A percentile compares a stretch with the other conserved stretches of the same genome.
phyloP scores from a whole-genome alignment of 2,329 filamentous ascomycete species.

The Paecilomyces fulvus region DNA sequence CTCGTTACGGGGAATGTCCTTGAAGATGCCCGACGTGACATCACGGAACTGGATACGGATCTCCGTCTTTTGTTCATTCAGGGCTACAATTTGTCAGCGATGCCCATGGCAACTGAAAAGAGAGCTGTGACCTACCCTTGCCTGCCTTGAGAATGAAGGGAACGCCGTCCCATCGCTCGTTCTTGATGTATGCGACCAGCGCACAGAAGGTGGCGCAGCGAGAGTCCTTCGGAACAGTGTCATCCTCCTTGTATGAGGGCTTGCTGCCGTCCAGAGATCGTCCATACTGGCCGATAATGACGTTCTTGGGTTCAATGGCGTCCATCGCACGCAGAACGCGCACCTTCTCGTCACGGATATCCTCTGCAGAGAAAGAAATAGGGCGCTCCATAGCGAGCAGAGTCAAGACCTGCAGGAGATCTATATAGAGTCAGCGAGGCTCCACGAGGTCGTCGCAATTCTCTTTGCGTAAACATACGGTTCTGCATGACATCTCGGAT shows the following conservation, averaged over 20 bases:
- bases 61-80: slow-evolving; percentile 99
- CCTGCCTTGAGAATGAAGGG: slow-evolving; percentile 99
- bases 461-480: slow-evolving; percentile 43
- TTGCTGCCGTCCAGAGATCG: slow-evolving; percentile 93
- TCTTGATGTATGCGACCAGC: slow-evolving; percentile 97
- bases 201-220: slow-evolving; percentile 97
- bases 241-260: slow-evolving; percentile 96
- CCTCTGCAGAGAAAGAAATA: slow-evolving; percentile 95
- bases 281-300: slow-evolving; percentile 98
- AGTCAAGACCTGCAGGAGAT: slow-evolving; percentile 91
- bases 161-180: slow-evolving; percentile 98
- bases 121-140: slow-evolving; percentile 48
- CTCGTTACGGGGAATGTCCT: slow-evolving; percentile 98
- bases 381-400: slow-evolving; percentile 96
- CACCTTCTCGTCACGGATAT: slow-evolving; percentile 98
- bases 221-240: slow-evolving; percentile 94
- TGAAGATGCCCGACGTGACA: slow-evolving; percentile 98
- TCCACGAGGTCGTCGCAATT: not conserved
- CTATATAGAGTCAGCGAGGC: slow-evolving; percentile 24
- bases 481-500: slow-evolving; percentile 99
- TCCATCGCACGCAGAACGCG: slow-evolving; percentile 90
- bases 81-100: slow-evolving; percentile 42
- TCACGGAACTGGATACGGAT: slow-evolving; percentile 99
- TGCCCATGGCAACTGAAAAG: not conserved
- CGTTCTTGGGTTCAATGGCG: slow-evolving; percentile 96